Evolutionary conservation across 805 yeast genomes (phyloP).

Genomic region (Candida coquimbonensis): DNA sequence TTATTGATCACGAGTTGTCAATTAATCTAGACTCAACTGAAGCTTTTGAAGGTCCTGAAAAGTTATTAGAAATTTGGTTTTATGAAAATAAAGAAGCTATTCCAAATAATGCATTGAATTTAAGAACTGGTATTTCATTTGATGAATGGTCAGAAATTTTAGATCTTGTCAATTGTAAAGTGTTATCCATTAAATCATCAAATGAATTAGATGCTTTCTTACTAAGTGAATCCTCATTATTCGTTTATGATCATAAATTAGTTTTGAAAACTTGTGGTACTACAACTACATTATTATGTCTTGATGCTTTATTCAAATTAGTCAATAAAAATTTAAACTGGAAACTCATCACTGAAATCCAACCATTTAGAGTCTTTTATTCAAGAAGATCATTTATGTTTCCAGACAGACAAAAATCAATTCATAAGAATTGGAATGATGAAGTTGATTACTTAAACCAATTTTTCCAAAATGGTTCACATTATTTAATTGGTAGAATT

Average conservation of each 20-base stretch:
- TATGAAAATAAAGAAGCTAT: constrained; percentile 39
- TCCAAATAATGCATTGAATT: constrained; percentile 36
- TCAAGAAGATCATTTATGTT: constrained; percentile 91
- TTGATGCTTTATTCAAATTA: constrained; percentile 54
- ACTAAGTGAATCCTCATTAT: constrained; percentile 82
- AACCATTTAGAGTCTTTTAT: constrained; percentile 69
- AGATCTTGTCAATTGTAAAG: constrained; percentile 81
- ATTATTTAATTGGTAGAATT: constrained; percentile 74
- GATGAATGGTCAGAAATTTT: constrained; percentile 64
- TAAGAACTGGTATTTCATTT: constrained; percentile 54
- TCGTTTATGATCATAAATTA: constrained; percentile 80
- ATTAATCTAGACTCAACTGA: constrained; percentile 77
- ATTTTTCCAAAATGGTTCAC: constrained; percentile 53
- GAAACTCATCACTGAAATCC: constrained; percentile 27
- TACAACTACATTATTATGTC: constrained; percentile 78
- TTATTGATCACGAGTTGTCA: constrained; percentile 74
- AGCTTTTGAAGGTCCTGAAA: constrained; percentile 98
- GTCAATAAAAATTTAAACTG: constrained; percentile 36
- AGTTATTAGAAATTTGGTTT: constrained; percentile 86
- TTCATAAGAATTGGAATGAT: constrained; percentile 79
- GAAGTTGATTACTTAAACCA: constrained; percentile 68
- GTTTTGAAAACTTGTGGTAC: constrained; percentile 95
- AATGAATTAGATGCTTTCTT: constrained; percentile 71
- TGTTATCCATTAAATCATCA: constrained; percentile 71
- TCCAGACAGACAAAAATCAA: constrained; percentile 73